Evolutionary conservation across 768 basidiomycete genomes (phyloP).

Genomic region (Russula virescens): DNA sequence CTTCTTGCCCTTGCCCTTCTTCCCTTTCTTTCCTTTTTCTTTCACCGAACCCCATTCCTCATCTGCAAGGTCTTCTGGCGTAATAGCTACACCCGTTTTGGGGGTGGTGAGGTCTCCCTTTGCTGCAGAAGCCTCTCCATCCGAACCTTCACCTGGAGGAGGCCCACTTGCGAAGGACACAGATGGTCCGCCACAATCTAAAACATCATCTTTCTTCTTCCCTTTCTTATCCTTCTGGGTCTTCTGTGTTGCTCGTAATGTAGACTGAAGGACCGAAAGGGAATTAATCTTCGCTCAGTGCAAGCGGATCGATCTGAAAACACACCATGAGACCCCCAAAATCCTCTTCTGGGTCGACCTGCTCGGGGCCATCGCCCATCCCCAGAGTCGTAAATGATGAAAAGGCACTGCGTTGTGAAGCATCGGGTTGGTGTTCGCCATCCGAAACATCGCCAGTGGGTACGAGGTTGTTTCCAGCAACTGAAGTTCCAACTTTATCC

Average conservation of each 20-base stretch:
- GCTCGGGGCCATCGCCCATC: slow-evolving; percentile 39
- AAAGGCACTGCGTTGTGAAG: slow-evolving; percentile 34
- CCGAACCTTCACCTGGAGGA: slow-evolving; percentile 29
- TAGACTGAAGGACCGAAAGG: slow-evolving; percentile 40
- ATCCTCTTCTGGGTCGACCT: slow-evolving; percentile 49
- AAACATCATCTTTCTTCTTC: slow-evolving; percentile 31
- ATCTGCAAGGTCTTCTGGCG: slow-evolving; percentile 44
- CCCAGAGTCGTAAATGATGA: slow-evolving; percentile 47
- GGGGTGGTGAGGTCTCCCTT: slow-evolving; percentile 31
- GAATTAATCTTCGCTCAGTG: neutral
- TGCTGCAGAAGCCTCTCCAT: slow-evolving; percentile 31
- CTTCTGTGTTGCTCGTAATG: slow-evolving; percentile 51
- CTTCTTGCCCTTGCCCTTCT: slow-evolving; percentile 43
- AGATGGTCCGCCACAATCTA: slow-evolving; percentile 20
- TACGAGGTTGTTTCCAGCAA: slow-evolving; percentile 37
- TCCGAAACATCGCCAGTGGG: slow-evolving; percentile 35
- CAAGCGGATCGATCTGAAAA: neutral
- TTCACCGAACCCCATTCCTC: slow-evolving; percentile 37
- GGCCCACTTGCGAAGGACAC: slow-evolving; percentile 28
- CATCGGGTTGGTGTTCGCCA: slow-evolving; percentile 35
- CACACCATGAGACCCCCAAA: slow-evolving; percentile 75
- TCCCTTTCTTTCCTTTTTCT: slow-evolving; percentile 50
- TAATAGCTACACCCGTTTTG: slow-evolving; percentile 31
- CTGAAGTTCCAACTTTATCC: slow-evolving; percentile 59
- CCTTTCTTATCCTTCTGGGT: slow-evolving; percentile 54